Evolutionary conservation across 2,329 filamentous ascomycete species (phyloP).

Genomic region (Exophiala sp.): DNA sequence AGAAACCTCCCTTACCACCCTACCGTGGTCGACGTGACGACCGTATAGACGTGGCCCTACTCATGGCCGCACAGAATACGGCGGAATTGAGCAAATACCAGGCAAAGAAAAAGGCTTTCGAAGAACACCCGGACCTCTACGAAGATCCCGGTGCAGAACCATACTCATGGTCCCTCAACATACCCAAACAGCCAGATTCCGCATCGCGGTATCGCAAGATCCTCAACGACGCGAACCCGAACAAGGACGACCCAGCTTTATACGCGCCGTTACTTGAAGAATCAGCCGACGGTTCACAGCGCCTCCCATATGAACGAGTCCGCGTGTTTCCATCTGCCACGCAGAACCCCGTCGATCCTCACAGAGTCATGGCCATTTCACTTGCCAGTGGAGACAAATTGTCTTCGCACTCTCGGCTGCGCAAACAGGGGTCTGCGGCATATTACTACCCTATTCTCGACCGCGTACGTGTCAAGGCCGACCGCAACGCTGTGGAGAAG

Average conservation of each 20-base stretch:
- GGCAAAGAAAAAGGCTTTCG: constrained; percentile 46
- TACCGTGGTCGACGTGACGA: constrained; percentile 51
- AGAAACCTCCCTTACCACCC: constrained; percentile 54
- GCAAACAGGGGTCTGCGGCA: constrained; percentile 49
- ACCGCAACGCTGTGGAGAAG: constrained; percentile 36
- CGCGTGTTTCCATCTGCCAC: constrained; percentile 60
- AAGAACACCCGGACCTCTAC: constrained; percentile 48
- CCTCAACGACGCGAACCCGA: constrained; percentile 52
- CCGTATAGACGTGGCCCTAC: constrained; percentile 57
- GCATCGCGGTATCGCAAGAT: constrained; percentile 54
- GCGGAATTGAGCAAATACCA: constrained; percentile 47
- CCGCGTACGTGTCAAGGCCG: constrained; percentile 47
- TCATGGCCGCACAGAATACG: constrained; percentile 50
- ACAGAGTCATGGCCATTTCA: constrained; percentile 57
- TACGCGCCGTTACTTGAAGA: constrained; percentile 41
- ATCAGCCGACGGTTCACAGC: constrained; percentile 40
- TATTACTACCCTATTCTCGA: constrained; percentile 59
- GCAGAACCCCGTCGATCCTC: constrained; percentile 52
- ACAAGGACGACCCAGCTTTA: constrained; percentile 51
- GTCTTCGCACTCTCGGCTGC: constrained; percentile 27
- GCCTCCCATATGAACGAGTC: constrained; percentile 43
- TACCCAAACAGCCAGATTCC: constrained; percentile 49
- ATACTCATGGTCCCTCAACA: constrained; percentile 59
- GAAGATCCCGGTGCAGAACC: constrained; percentile 52
- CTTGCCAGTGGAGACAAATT: constrained; percentile 50